These are phyloP conservation scores for Candida fluviatilis DNA, from an alignment of 805 yeast species.

Conservation along the genomic window DNA sequence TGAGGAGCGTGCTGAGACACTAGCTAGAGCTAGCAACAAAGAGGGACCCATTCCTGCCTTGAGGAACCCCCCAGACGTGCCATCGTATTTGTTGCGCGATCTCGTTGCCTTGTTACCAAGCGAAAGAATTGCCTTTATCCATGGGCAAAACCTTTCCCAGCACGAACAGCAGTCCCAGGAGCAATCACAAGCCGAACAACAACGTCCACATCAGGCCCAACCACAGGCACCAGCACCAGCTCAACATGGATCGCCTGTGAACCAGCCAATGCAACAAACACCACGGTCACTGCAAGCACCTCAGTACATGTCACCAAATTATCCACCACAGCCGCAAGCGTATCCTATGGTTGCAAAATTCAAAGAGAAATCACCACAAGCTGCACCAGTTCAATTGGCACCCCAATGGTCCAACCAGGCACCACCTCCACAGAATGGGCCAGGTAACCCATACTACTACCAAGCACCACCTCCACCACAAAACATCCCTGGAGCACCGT, in stretches of 20 bases:
- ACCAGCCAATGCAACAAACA: constrained; percentile 9
- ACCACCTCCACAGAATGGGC: constrained; percentile 9
- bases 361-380: constrained; percentile 2
- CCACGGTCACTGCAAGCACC: too few relatives aligned
- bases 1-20: constrained; percentile 41
- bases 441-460: constrained; percentile 2
- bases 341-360: constrained; percentile 2
- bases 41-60: constrained; percentile 43
- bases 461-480: constrained; percentile 7
- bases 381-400: constrained; percentile 2
- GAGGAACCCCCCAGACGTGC: constrained; percentile 47
- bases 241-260: constrained; percentile 19
- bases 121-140: constrained; percentile 37
- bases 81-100: constrained; percentile 38
- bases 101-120: constrained; percentile 38
- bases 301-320: constrained; percentile 5
- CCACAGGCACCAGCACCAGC: constrained; percentile 2
- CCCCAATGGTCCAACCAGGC: constrained; percentile 6
- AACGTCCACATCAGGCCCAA: constrained; percentile 4
- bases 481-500: constrained; percentile 8
- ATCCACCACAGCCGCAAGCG: constrained; percentile 8
- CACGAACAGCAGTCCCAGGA: constrained; percentile 12
- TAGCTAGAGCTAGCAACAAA: constrained; percentile 40
- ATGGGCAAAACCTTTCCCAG: constrained; percentile 25
- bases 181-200: constrained; percentile 10